Evolutionary conservation across 805 yeast genomes (phyloP).

Genomic region (Cyberlindnera bimundalis): DNA sequence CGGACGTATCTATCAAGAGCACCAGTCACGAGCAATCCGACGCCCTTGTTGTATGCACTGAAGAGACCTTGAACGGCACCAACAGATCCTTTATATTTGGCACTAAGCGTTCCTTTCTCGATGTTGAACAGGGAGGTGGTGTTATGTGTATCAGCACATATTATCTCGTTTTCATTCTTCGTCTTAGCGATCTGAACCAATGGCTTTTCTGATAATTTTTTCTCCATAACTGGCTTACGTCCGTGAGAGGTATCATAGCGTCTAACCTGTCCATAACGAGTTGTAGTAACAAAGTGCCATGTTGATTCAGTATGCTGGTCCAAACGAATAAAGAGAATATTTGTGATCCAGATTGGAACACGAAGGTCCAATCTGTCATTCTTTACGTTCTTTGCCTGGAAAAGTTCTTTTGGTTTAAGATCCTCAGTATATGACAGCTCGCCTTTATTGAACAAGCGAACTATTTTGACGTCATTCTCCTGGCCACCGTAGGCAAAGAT

Average conservation of each 20-base stretch:
- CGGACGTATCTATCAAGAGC: slow-evolving; percentile 87
- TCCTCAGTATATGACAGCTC: slow-evolving; percentile 24
- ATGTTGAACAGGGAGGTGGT: slow-evolving; percentile 56
- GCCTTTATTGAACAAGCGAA: slow-evolving; percentile 19
- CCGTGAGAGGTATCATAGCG: slow-evolving; percentile 67
- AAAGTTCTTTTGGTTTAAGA: slow-evolving; percentile 36
- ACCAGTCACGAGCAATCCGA: slow-evolving; percentile 61
- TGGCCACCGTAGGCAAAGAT: slow-evolving; percentile 83
- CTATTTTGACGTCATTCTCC: slow-evolving; percentile 64
- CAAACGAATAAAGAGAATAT: slow-evolving; percentile 44
- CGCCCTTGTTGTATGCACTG: slow-evolving; percentile 26
- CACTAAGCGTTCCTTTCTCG: slow-evolving; percentile 50
- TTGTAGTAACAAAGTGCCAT: slow-evolving; percentile 59
- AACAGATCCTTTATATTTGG: slow-evolving; percentile 73
- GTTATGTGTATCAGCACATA: slow-evolving; percentile 71
- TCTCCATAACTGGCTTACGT: slow-evolving; percentile 60
- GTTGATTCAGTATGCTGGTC: slow-evolving; percentile 33
- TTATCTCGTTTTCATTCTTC: slow-evolving; percentile 37
- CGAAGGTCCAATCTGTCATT: slow-evolving; percentile 74
- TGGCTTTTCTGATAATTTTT: slow-evolving; percentile 53
- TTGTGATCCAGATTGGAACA: slow-evolving; percentile 77
- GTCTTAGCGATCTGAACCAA: slow-evolving; percentile 36
- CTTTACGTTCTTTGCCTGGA: slow-evolving; percentile 79
- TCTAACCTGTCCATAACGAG: slow-evolving; percentile 74
- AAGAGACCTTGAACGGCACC: slow-evolving; percentile 53